Evolutionary conservation across 192 early-diverging fungal genomes (phyloP), one percentile per base, ranked within the genome.

Genomic region (Coemansia sp.): DNA sequence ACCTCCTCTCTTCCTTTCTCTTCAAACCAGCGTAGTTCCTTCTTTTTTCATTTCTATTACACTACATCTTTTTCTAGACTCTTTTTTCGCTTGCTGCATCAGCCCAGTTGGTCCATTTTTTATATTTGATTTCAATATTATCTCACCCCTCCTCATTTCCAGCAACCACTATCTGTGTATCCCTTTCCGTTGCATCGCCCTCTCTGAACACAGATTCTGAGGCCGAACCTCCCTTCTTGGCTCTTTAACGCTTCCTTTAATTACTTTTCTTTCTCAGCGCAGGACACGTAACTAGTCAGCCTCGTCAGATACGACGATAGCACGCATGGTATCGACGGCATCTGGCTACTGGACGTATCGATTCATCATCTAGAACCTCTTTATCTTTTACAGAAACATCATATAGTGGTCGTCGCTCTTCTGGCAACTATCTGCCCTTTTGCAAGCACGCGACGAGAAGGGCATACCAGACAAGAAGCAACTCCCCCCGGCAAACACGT

Each of bases 81-180:
- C 51, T 53, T 21, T 23, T 26, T 53, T 53, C 12, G 51, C 51
- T 53, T 11, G 20, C 26, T 53, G 24, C 51, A 53, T 53, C 51
- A 23, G 24, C 51, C 51, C 20, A 53, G 21, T 26, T 16, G 16
- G 51, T 53, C 51, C 20, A 49, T 49, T 49, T 53, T 10, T 16
- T 53, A 53, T 53, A 53, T 53, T 53, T 5, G 1, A 53, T 53
- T 53, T 53, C 51, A 53, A 26, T 53, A 53, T 53, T 53, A 53
- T 30, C 51, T 16, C 46, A 5, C 46, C 46, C 46, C 18, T 8
- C 18, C 46, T 20, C 46, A 9, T n/a, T 49, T 49, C 46, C 16
- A 49, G 14, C 46, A 49, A 12, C 20, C 8, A n/a, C 46, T 49
- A 49, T 49, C 46, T 18, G 20, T 49, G 4, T 49, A 2, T 49